Base-by-base conservation (phyloP, 371 early-diverging fungal genomes). In the Haplosporangium sp. region DNA sequence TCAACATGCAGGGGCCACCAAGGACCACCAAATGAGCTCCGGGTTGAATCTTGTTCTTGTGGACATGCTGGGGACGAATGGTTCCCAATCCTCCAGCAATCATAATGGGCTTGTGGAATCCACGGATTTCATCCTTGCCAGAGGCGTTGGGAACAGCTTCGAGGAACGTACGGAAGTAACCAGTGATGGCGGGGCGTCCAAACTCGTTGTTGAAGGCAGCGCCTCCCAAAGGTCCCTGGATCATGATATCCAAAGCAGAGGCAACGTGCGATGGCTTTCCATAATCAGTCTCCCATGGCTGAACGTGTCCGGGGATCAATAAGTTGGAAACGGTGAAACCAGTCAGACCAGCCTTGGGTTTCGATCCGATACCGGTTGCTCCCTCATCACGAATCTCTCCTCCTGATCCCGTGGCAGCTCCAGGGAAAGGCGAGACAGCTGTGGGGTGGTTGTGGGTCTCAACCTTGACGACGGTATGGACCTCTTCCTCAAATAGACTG, bases 371-470 rank as follows among this genome's bases (percentile, higher is more conserved):
- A 56, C 99, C 99, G 5, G 97, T 97, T 5, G 97, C 95, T 63
- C 96, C 99, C 87, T 98, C 99, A 82, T 98, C 99, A 82, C 98
- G 94, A 79, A 98, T 98, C 82, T 98, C 98, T 80, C 98, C 99
- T 80, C 98, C 98, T 13, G 97, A 90, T 59, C 95, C 95, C 29
- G 95, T 95, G 14, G 94, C 91, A 14, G 99, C 99, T 74, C 99
- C 99, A 40, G 98, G 94, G 83, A 92, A 97, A 47, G 99, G 99
- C 42, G 97, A 97, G 14, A 98, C 96, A 13, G 97, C 97, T 18
- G 98, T 98, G 47, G 99, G 99, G 82, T 98, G 99, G 83, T 98
- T 98, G 83, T 98, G 99, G 0, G 99, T 98, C 85, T 98, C 99
- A 21, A 98, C 99, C 87, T 98, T 97, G 68, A 90, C 92, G 29